Evolutionary conservation across 2,329 filamentous ascomycete species (phyloP).

Genomic region (Talaromyces sp.): DNA sequence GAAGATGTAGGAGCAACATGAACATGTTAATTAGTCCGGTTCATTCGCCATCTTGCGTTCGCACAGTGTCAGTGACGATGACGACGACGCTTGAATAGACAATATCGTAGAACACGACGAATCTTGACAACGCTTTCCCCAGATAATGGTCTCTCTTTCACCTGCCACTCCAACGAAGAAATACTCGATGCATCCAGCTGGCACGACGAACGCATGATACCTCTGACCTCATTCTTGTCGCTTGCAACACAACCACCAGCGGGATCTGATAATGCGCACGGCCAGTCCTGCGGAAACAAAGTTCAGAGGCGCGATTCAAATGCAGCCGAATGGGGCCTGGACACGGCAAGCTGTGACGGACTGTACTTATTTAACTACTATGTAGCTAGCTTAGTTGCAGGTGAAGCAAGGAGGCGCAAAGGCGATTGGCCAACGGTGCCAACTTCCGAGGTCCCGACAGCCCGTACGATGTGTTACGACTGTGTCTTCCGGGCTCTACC

Average conservation of each 20-base stretch:
- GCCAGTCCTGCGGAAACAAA: background rate
- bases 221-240: background rate
- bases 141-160: background rate
- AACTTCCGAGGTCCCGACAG: conserved; percentile 1
- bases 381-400: background rate
- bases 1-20: background rate
- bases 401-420: background rate
- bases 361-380: background rate
- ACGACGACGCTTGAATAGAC: background rate
- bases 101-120: background rate
- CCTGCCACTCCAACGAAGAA: background rate
- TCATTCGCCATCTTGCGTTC: background rate
- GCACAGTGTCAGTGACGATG: background rate
- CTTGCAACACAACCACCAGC: background rate
- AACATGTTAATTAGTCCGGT: background rate
- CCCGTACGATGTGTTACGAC: background rate
- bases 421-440: background rate
- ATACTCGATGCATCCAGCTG: background rate
- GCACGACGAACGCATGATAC: background rate
- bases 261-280: background rate
- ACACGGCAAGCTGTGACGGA: background rate
- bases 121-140: background rate
- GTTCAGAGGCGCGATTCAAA: background rate
- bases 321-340: background rate
- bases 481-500: background rate